A percentile compares a stretch with the other conserved stretches of the same genome.
Evolutionary conservation across 495 filamentous ascomycete species (phyloP).

Genomic region (Penicillium diatomitis): DNA sequence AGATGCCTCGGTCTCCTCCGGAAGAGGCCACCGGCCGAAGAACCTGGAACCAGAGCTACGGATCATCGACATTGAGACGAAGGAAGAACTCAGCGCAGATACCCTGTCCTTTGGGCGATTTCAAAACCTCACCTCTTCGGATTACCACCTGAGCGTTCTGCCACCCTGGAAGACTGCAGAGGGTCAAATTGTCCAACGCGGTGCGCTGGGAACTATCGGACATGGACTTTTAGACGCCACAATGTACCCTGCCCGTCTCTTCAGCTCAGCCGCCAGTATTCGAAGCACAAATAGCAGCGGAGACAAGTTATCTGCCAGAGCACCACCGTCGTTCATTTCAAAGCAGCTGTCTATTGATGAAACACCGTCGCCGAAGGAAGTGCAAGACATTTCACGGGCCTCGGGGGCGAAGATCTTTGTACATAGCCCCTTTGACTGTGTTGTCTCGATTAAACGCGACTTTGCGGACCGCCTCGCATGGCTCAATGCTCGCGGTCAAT

Average conservation of each 20-base stretch:
- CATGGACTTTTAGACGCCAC: conserved; percentile 69
- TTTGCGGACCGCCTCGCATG: conserved; percentile 74
- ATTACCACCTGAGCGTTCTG: conserved; percentile 83
- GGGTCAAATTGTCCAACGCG: conserved; percentile 49
- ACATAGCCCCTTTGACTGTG: conserved; percentile 91
- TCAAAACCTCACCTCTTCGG: conserved; percentile 74
- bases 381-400: conserved; percentile 39
- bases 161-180: conserved; percentile 57
- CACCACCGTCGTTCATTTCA: conserved; percentile 34
- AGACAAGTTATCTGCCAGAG: conserved; percentile 39
- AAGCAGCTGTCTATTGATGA: conserved; percentile 21
- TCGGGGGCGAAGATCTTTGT: conserved; percentile 89
- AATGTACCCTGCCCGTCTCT: conserved; percentile 72
- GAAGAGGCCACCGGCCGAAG: conserved; percentile 56
- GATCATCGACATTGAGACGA: conserved; percentile 75
- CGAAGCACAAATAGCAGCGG: conserved; percentile 59
- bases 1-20: conserved; percentile 27
- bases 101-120: conserved; percentile 74
- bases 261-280: conserved; percentile 80
- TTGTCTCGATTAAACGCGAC: conserved; percentile 78
- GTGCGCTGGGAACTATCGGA: conserved; percentile 57
- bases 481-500: conserved; percentile 69
- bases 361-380: conserved; percentile 24
- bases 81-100: conserved; percentile 73
- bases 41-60: conserved; percentile 80